phyloP scores from a whole-genome alignment of 73 alveolate genomes.

The Breviolum minutum region DNA sequence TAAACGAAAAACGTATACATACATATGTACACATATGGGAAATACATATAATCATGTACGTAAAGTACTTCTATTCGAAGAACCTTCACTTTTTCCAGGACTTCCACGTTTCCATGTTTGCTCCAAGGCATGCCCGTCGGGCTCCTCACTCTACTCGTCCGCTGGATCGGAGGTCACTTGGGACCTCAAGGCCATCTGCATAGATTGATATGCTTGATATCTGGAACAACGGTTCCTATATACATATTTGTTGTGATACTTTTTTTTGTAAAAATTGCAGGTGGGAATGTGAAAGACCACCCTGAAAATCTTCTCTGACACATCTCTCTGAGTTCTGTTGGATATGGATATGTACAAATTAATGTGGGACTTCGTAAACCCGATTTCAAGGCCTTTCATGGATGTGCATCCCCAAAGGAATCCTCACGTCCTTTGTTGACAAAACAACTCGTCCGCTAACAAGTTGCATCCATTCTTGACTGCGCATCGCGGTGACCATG shows the following conservation, averaged over 20 bases:
- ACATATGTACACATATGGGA: neutral
- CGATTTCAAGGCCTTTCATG: too few relatives aligned
- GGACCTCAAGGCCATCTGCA: neutral
- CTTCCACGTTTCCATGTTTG: neutral
- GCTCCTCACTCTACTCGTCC: conserved; percentile 2
- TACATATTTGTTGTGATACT: too few relatives aligned
- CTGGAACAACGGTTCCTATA: too few relatives aligned
- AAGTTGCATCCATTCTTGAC: conserved; percentile 85
- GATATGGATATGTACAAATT: too few relatives aligned
- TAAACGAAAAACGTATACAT: neutral
- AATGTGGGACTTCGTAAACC: too few relatives aligned
- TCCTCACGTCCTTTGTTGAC: neutral
- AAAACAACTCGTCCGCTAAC: neutral
- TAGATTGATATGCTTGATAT: neutral
- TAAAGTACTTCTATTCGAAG: too few relatives aligned
- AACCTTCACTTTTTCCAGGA: neutral
- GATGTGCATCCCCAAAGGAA: too few relatives aligned
- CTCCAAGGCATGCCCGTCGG: neutral
- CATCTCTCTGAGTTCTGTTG: too few relatives aligned
- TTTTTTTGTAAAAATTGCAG: too few relatives aligned
- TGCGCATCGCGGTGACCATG: conserved; percentile 93
- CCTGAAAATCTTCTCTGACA: too few relatives aligned
- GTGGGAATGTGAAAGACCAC: too few relatives aligned
- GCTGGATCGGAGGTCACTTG: conserved; percentile 15
- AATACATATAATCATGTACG: too few relatives aligned